Conservation (phyloP, 73 alveolate genomes). For the Halteria grandinella region DNA sequence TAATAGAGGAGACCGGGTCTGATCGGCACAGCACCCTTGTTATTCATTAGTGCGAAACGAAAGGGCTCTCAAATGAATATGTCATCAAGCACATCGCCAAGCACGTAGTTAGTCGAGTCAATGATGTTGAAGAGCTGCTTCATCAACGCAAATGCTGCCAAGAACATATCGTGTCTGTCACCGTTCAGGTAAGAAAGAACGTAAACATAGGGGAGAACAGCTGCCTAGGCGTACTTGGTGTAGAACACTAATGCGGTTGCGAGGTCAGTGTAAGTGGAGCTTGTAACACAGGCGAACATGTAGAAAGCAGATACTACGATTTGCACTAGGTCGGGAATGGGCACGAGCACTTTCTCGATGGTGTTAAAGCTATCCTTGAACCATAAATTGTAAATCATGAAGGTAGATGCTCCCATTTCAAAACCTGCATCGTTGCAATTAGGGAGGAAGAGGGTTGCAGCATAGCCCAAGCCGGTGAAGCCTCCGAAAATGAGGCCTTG, state of each 20-base stretch:
- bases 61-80: no score
- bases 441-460: background rate
- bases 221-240: background rate
- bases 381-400: slow-evolving; percentile 17
- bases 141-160: background rate
- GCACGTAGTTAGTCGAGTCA: slow-evolving; percentile 1
- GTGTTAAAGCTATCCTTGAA: background rate
- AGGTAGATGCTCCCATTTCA: slow-evolving; percentile 4
- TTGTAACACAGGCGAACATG: background rate
- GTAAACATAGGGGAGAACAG: background rate
- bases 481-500: background rate
- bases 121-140: background rate
- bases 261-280: background rate
- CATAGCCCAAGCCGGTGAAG: slow-evolving; percentile 26
- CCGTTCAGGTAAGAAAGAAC: background rate
- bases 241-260: background rate
- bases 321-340: slow-evolving; percentile 10
- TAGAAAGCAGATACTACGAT: background rate
- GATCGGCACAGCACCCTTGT: background rate
- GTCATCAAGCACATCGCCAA: no score
- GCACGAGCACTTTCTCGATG: slow-evolving; percentile 8
- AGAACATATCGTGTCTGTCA: slow-evolving; percentile 3
- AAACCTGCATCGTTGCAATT: slow-evolving; percentile 23
- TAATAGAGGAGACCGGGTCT: background rate
- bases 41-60: background rate